phyloP scores from a whole-genome alignment of 2,329 filamentous ascomycete genomes.

The Exophiala sp. region DNA sequence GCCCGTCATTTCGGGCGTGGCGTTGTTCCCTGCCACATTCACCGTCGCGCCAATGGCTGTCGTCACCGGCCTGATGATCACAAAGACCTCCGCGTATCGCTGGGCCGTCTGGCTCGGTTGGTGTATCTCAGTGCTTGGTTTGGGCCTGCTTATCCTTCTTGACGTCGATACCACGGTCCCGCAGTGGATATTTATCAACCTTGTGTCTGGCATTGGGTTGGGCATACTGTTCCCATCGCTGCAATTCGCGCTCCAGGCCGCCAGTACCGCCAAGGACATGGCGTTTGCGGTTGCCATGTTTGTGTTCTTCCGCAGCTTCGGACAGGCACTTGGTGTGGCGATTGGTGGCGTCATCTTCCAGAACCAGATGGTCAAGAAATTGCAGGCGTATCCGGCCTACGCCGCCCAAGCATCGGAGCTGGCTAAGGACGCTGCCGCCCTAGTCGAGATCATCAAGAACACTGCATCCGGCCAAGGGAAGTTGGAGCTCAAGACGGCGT shows the following conservation, averaged over 20 bases:
- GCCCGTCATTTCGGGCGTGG: conserved; percentile 54
- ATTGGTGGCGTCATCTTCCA: conserved; percentile 68
- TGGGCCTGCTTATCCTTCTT: conserved; percentile 48
- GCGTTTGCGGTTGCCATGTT: conserved; percentile 63
- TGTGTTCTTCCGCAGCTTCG: conserved; percentile 63
- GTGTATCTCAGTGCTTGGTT: conserved; percentile 55
- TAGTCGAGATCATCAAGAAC: conserved; percentile 57
- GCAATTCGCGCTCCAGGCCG: conserved; percentile 61
- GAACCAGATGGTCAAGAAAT: conserved; percentile 55
- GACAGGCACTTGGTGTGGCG: conserved; percentile 64
- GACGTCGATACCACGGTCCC: conserved; percentile 35
- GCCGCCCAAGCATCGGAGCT: conserved; percentile 48
- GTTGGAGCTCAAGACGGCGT: conserved; percentile 49
- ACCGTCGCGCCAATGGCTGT: conserved; percentile 62
- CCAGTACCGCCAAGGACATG: conserved; percentile 54
- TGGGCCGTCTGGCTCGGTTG: conserved; percentile 62
- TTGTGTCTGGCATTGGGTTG: conserved; percentile 66
- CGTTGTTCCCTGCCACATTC: conserved; percentile 58
- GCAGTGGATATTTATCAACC: conserved; percentile 47
- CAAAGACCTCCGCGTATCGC: conserved; percentile 57
- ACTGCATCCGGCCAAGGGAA: conserved; percentile 46
- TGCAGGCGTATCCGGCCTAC: conserved; percentile 49
- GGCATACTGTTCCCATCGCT: conserved; percentile 65
- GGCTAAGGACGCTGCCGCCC: conserved; percentile 55
- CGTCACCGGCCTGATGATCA: conserved; percentile 53